Conservation (phyloP, 2,329 filamentous ascomycete species). For the Tolypocladium guangdongense region DNA sequence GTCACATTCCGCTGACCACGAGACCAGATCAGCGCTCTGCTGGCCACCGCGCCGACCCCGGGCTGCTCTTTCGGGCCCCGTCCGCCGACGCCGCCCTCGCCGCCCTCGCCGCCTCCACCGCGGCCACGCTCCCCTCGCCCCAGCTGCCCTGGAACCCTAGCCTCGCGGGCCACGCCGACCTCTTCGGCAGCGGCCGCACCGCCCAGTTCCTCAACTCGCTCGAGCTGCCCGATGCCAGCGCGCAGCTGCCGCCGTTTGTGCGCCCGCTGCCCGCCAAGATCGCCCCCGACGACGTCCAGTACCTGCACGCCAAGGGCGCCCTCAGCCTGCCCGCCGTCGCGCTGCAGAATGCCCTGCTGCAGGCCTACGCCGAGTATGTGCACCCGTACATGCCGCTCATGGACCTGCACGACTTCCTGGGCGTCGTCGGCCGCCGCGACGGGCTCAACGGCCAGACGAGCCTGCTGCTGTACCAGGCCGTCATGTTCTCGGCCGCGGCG, state of each 20-base stretch:
- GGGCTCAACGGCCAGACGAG: conserved; percentile 64
- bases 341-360: conserved; percentile 71
- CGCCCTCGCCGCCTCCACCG: not conserved
- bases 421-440: conserved; percentile 53
- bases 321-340: conserved; percentile 59
- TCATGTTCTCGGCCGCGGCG: conserved; percentile 87
- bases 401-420: conserved; percentile 52
- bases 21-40: conserved; percentile 27
- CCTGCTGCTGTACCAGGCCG: conserved; percentile 80
- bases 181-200: conserved; percentile 27
- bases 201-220: conserved; percentile 35
- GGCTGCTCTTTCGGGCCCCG: conserved; percentile 12
- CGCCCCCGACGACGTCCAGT: conserved; percentile 70
- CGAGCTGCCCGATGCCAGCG: conserved; percentile 31
- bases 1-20: conserved; percentile 21
- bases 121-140: conserved; percentile 13
- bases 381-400: conserved; percentile 90
- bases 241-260: conserved; percentile 57
- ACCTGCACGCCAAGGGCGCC: conserved; percentile 75
- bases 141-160: conserved; percentile 8
- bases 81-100: conserved; percentile 7
- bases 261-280: conserved; percentile 70
- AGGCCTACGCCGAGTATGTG: conserved; percentile 78
- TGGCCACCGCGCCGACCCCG: conserved; percentile 20
- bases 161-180: conserved; percentile 16